phyloP scores from a whole-genome alignment of 352 stramenopile species.

The Globisporangium camurandrum region DNA sequence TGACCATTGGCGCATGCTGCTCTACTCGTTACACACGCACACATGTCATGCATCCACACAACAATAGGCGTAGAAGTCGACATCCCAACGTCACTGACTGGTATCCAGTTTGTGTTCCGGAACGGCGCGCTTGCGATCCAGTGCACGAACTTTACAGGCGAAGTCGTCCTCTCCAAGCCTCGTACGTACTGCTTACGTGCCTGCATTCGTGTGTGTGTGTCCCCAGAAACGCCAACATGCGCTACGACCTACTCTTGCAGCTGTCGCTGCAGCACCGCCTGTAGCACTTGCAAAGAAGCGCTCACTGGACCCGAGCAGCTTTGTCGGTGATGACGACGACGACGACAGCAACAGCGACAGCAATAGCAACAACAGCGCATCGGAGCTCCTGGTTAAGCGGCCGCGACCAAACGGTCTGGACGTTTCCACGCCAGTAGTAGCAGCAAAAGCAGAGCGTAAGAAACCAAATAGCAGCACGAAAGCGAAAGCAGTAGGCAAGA shows the following conservation, averaged over 20 bases:
- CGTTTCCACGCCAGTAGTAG: constrained; percentile 49
- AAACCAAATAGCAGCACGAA: neutral
- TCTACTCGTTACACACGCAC: neutral
- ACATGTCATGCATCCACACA: neutral
- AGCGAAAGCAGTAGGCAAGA: too few relatives aligned
- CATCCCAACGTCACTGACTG: constrained; percentile 44
- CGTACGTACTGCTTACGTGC: constrained; percentile 7
- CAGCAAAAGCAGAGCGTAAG: constrained; percentile 29
- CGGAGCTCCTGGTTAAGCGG: constrained; percentile 30
- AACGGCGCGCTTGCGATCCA: constrained; percentile 55
- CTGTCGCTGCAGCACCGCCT: too few relatives aligned
- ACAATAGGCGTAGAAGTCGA: constrained; percentile 58
- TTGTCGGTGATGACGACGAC: constrained; percentile 21
- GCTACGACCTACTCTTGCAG: neutral
- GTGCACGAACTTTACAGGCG: constrained; percentile 65
- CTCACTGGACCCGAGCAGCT: constrained; percentile 26
- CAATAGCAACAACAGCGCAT: constrained; percentile 13
- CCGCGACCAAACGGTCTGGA: constrained; percentile 52
- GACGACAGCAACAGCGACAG: constrained; percentile 22
- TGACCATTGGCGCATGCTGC: neutral
- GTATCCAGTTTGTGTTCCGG: constrained; percentile 60
- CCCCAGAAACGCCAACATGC: neutral
- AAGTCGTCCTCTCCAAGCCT: constrained; percentile 57
- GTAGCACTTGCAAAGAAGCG: constrained; percentile 46
- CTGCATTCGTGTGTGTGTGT: neutral